phyloP scores from a whole-genome alignment of 2,329 filamentous ascomycete genomes.

The Colletotrichum musae region DNA sequence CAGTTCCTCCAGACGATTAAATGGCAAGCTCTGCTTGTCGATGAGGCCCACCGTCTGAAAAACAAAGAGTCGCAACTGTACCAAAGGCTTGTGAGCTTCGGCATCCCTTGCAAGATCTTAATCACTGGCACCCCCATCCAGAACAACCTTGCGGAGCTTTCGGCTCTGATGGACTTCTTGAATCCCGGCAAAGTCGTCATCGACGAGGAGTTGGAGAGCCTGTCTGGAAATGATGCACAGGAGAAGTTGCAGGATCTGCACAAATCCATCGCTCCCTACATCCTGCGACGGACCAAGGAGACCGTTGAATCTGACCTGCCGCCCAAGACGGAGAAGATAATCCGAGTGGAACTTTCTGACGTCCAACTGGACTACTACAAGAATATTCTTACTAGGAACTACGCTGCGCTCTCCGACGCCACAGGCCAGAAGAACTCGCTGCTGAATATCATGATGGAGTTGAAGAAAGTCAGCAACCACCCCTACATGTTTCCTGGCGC shows the following conservation, averaged over 20 bases:
- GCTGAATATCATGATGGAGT: conserved; percentile 99
- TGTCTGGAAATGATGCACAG: conserved; percentile 85
- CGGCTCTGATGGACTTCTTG: conserved; percentile 93
- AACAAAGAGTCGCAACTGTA: conserved; percentile 97
- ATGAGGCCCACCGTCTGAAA: conserved; percentile 97
- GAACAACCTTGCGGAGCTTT: conserved; percentile 94
- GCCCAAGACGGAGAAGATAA: conserved; percentile 98
- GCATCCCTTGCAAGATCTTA: conserved; percentile 87
- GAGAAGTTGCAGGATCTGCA: conserved; percentile 90
- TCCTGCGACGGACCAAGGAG: conserved; percentile 95
- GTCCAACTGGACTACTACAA: conserved; percentile 99
- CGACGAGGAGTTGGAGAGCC: conserved; percentile 88
- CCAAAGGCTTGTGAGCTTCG: conserved; percentile 86
- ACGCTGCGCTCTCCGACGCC: conserved; percentile 92
- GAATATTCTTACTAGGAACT: conserved; percentile 97
- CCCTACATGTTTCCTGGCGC: conserved; percentile 98
- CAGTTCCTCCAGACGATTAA: conserved; percentile 90
- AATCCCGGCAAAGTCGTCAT: conserved; percentile 95
- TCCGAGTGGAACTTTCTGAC: conserved; percentile 96
- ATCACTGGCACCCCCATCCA: conserved; percentile 99
- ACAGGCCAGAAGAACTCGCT: conserved; percentile 94
- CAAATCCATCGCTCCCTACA: conserved; percentile 90
- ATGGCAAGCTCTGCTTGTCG: conserved; percentile 97
- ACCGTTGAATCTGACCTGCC: conserved; percentile 97
- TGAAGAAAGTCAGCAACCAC: conserved; percentile 99